Base-by-base conservation (phyloP, 768 basidiomycete species). In the Suillus lakei region DNA sequence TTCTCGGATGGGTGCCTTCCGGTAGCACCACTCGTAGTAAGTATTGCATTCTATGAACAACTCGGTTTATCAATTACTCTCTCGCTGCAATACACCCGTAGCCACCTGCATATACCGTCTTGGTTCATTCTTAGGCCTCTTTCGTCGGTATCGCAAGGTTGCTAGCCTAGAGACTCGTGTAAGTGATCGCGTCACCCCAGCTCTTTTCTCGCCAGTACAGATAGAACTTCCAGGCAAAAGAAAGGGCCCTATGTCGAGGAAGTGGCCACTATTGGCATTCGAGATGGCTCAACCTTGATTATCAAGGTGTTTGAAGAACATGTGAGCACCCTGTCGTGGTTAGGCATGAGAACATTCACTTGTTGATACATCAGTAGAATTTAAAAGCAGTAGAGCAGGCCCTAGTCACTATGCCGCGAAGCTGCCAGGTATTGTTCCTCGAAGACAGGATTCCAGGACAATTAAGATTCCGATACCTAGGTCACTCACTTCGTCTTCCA, bases 381-480 rank as follows among this genome's bases (percentile, higher is more conserved):
- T 77, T 91, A 72, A 94, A 93, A 79, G 80, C 82, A 44, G 87
- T 93, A 46, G 92, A 95, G 74, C 83, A 86, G 69, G 92, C 85
- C 0, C 78, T n/a, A n/a, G n/a, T n/a, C n/a, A 95, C 6, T 92
- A 93, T 70, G 84, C 86, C n/a, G 88, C 91, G 4, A 90, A 91
- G 67, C 79, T 94, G 41, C 88, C 91, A 10, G 84, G 87, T 34
- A 83, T 92, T 10, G 82, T 88, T 0, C 93, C 93, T 5, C 93
- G 95, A 68, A 83, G 83, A 63, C 78, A 85, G 50, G 93, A 95
- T 70, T 78, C 72, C 36, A 85, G 88, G 50, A 95, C 93, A 2
- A 84, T 95, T 68, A 91, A 85, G 67, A 86, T 95, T 65, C 90
- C 92, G 0, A 87, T 95, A 74, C 91, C 93, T 50, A 93, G 88